These are phyloP conservation scores for Thecaphora frezii DNA, from an alignment of 1,284 basidiomycete genomes.

Conservation along the genomic window DNA sequence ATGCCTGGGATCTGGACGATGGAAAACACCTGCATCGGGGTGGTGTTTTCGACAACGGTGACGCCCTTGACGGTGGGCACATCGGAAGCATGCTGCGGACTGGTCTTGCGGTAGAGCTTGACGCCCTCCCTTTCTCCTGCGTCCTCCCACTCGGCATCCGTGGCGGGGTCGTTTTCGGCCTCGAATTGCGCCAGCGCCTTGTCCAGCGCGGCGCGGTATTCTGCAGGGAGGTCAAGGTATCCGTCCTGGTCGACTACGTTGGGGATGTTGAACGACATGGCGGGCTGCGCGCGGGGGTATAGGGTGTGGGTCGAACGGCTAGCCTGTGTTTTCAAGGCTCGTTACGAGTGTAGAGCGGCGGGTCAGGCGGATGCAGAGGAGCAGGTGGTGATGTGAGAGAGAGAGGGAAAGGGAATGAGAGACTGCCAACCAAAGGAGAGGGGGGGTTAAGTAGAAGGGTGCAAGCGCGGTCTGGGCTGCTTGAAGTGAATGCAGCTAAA, in stretches of 20 bases:
- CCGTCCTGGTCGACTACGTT: constrained; percentile 9
- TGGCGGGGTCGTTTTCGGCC: constrained; percentile 26
- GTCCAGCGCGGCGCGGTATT: constrained; percentile 37
- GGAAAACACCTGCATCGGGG: constrained; percentile 43
- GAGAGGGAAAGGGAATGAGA: too few relatives aligned
- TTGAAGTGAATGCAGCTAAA: too few relatives aligned
- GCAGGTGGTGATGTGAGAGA: too few relatives aligned
- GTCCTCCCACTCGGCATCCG: constrained; percentile 45
- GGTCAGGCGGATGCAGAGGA: too few relatives aligned
- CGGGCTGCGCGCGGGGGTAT: neutral
- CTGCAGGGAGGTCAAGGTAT: constrained; percentile 33
- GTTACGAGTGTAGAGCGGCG: too few relatives aligned
- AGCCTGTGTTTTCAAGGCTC: too few relatives aligned
- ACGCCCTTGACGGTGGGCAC: constrained; percentile 45
- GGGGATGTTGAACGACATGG: constrained; percentile 49
- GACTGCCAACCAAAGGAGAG: too few relatives aligned
- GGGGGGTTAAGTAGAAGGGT: too few relatives aligned
- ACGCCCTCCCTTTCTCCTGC: constrained; percentile 46
- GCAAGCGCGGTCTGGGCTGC: too few relatives aligned
- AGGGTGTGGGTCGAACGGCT: too few relatives aligned
- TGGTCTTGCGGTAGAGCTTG: constrained; percentile 42
- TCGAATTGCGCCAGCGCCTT: constrained; percentile 34
- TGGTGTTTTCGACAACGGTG: constrained; percentile 47
- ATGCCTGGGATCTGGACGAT: constrained; percentile 50
- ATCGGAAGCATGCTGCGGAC: constrained; percentile 41